phyloP scores from a whole-genome alignment of 2,329 filamentous ascomycete species.

The Exophiala aquamarina region DNA sequence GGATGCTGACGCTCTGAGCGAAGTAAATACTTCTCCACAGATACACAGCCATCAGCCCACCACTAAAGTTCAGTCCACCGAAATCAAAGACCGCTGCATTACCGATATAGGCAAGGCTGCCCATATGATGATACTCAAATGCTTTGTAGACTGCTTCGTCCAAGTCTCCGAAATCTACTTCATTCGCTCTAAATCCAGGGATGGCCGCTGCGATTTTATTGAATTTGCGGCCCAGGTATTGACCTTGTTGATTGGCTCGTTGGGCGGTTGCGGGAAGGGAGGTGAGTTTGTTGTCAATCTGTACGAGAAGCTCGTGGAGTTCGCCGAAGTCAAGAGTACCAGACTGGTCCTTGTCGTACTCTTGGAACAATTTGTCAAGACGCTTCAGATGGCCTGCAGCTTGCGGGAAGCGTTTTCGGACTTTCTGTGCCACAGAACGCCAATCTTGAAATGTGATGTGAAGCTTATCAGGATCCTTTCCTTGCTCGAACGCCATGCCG shows the following conservation, averaged over 20 bases:
- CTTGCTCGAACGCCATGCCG: constrained; percentile 85
- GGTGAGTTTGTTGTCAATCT: constrained; percentile 94
- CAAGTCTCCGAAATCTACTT: constrained; percentile 82
- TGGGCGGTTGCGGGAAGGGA: constrained; percentile 93
- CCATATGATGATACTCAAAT: constrained; percentile 91
- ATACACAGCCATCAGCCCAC: constrained; percentile 90
- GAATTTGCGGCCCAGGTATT: constrained; percentile 90
- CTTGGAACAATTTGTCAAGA: constrained; percentile 83
- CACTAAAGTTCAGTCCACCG: constrained; percentile 75
- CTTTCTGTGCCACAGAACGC: constrained; percentile 77
- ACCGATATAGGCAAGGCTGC: constrained; percentile 89
- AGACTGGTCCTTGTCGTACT: constrained; percentile 90
- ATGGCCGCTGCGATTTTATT: constrained; percentile 81
- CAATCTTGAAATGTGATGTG: constrained; percentile 86
- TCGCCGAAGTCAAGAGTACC: constrained; percentile 94
- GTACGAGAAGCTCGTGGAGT: constrained; percentile 78
- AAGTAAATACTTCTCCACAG: constrained; percentile 97
- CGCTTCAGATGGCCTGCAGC: constrained; percentile 82
- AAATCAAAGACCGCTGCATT: constrained; percentile 96
- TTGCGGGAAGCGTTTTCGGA: constrained; percentile 89
- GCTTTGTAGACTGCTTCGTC: constrained; percentile 92
- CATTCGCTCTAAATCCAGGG: constrained; percentile 73
- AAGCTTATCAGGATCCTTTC: constrained; percentile 84
- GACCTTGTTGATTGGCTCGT: constrained; percentile 91
- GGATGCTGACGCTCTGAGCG: constrained; percentile 90